Evolutionary conservation across 805 yeast genomes (phyloP).

Genomic region (Hemisphaericaspora nanyangensis): DNA sequence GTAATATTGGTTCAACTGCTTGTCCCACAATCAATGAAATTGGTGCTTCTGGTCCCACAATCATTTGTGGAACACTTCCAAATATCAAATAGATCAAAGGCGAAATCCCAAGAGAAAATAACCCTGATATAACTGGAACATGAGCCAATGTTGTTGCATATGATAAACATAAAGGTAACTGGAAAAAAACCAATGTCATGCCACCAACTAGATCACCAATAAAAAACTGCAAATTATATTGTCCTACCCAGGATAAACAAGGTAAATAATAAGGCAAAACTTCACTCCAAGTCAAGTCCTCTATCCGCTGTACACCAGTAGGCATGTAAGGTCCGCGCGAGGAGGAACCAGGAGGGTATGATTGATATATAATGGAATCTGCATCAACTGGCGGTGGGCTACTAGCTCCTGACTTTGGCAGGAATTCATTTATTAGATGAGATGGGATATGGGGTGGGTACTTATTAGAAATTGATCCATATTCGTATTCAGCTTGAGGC

Average conservation of each 20-base stretch:
- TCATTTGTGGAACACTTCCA: slow-evolving; percentile 46
- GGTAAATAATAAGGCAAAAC: slow-evolving; percentile 64
- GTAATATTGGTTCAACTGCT: slow-evolving; percentile 41
- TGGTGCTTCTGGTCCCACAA: slow-evolving; percentile 46
- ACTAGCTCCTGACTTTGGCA: neutral
- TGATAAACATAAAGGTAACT: slow-evolving; percentile 70
- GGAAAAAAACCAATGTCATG: slow-evolving; percentile 82
- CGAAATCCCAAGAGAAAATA: slow-evolving; percentile 35
- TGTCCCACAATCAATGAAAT: slow-evolving; percentile 44
- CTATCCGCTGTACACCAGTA: slow-evolving; percentile 15
- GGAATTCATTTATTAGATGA: neutral
- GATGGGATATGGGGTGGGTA: neutral
- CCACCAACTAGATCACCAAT: slow-evolving; percentile 78
- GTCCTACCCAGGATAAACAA: slow-evolving; percentile 61
- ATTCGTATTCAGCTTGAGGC: neutral
- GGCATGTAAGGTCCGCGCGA: slow-evolving; percentile 16
- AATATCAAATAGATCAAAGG: slow-evolving; percentile 39
- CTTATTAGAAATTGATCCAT: neutral
- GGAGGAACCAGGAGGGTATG: slow-evolving; percentile 6
- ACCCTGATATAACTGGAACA: slow-evolving; percentile 39
- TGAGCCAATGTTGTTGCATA: slow-evolving; percentile 41
- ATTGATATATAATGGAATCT: slow-evolving; percentile 7
- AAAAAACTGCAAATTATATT: slow-evolving; percentile 40
- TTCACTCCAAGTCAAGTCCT: slow-evolving; percentile 23
- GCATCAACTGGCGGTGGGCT: no score